Percentiles rank a stretch among this genome's conserved stretches.
Conservation (phyloP, 129 eudicot species). For the Helianthus tuberosus region DNA sequence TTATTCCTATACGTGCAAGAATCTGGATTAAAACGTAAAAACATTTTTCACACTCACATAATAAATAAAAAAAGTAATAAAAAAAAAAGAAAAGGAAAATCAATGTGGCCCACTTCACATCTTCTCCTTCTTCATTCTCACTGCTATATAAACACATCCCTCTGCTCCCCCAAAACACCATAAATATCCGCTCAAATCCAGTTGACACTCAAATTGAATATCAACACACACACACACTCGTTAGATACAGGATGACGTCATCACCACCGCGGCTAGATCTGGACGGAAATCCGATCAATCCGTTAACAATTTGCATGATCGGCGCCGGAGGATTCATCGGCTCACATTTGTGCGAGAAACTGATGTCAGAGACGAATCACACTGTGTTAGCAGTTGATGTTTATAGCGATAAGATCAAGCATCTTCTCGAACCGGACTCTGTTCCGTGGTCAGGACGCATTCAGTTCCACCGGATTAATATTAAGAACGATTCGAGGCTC, state of each 20-base stretch:
- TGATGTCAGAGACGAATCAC: conserved; percentile 71
- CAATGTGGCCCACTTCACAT: conserved; percentile 15
- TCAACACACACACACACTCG: background rate
- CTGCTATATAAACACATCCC: conserved; percentile 18
- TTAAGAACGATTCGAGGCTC: conserved; percentile 90
- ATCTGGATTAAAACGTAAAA: too few relatives aligned
- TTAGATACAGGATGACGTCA: conserved; percentile 27
- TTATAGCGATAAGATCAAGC: conserved; percentile 89
- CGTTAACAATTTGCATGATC: conserved; percentile 88
- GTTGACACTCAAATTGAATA: background rate
- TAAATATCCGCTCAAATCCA: conserved; percentile 30
- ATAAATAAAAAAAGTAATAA: too few relatives aligned
- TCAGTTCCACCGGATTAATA: conserved; percentile 87
- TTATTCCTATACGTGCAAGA: too few relatives aligned
- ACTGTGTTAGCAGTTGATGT: conserved; percentile 87
- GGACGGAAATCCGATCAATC: conserved; percentile 76
- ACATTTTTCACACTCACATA: too few relatives aligned
- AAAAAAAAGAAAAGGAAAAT: too few relatives aligned
- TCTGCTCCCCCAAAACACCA: background rate
- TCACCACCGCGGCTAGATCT: conserved; percentile 69
- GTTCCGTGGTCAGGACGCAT: conserved; percentile 71
- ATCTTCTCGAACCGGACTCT: conserved; percentile 35
- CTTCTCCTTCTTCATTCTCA: conserved; percentile 22
- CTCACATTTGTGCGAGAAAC: conserved; percentile 26
- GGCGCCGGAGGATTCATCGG: conserved; percentile 99